Evolutionary conservation across 805 yeast species (phyloP).

Genomic region (Yamadazyma akitaensis): DNA sequence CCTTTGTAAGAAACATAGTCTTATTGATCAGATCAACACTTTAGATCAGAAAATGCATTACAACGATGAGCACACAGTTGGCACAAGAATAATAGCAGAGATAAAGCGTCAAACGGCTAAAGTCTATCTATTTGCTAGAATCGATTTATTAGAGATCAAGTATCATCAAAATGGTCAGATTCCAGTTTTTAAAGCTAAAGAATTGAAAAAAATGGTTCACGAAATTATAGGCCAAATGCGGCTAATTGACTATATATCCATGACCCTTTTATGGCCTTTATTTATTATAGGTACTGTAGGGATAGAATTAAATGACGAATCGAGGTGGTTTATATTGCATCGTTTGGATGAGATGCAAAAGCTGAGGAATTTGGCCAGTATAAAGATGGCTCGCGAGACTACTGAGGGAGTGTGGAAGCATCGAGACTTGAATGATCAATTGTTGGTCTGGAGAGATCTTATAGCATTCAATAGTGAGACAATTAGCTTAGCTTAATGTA

Average conservation of each 20-base stretch:
- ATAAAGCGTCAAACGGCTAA: constrained; percentile 34
- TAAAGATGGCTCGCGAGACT: constrained; percentile 32
- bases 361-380: constrained; percentile 36
- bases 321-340: constrained; percentile 37
- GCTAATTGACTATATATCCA: constrained; percentile 16
- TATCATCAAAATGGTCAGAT: constrained; percentile 5
- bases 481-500: constrained; percentile 34
- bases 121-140: constrained; percentile 33
- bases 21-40: constrained; percentile 14
- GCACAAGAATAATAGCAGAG: constrained; percentile 27
- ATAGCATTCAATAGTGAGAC: constrained; percentile 32
- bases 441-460: constrained; percentile 35
- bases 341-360: constrained; percentile 31
- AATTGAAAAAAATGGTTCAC: constrained; percentile 17
- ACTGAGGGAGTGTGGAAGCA: constrained; percentile 40
- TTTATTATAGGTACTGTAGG: constrained; percentile 37
- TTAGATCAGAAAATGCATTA: constrained; percentile 13
- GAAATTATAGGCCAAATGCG: constrained; percentile 23
- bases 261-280: constrained; percentile 41
- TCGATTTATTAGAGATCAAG: constrained; percentile 19
- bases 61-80: not conserved
- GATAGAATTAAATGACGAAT: constrained; percentile 25
- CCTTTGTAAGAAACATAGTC: constrained; percentile 22
- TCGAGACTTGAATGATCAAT: constrained; percentile 26
- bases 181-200: constrained; percentile 7